Evolutionary conservation across 2,329 filamentous ascomycete genomes (phyloP).

Genomic region (Aspergillus aculeatus): DNA sequence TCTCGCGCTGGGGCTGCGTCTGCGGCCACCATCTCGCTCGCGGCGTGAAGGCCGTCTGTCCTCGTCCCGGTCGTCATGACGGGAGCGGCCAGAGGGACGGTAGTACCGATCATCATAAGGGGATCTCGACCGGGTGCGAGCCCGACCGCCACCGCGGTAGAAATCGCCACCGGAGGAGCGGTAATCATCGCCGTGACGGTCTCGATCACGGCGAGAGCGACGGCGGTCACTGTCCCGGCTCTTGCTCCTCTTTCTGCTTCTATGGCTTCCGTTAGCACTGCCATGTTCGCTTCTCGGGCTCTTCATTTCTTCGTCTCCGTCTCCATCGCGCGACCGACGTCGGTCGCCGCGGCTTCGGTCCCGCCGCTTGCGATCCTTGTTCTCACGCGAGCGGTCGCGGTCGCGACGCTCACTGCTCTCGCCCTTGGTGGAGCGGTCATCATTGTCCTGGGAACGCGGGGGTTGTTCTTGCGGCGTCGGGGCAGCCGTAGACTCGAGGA

Average conservation of each 20-base stretch:
- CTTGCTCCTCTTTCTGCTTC: conserved; percentile 76
- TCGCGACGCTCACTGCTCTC: conserved; percentile 57
- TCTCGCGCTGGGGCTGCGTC: conserved; percentile 43
- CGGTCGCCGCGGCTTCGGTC: conserved; percentile 56
- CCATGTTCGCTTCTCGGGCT: conserved; percentile 73
- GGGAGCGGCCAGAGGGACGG: conserved; percentile 50
- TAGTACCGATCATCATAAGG: conserved; percentile 62
- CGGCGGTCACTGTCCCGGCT: conserved; percentile 74
- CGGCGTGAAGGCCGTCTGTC: conserved; percentile 52
- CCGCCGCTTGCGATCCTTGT: conserved; percentile 59
- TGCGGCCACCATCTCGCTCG: conserved; percentile 44
- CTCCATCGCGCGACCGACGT: conserved; percentile 52
- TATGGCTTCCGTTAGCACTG: conserved; percentile 67
- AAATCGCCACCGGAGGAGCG: conserved; percentile 63
- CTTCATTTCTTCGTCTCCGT: conserved; percentile 59
- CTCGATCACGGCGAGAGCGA: conserved; percentile 66
- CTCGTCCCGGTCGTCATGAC: conserved; percentile 50
- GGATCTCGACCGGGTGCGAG: conserved; percentile 70
- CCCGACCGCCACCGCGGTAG: conserved; percentile 64
- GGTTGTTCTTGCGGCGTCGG: conserved; percentile 39
- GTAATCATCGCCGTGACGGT: conserved; percentile 48
- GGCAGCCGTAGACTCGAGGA: conserved; percentile 81
- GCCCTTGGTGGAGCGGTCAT: conserved; percentile 54
- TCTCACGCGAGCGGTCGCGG: conserved; percentile 55
- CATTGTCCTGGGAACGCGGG: conserved; percentile 52